Percentiles rank a stretch among this genome's conserved stretches.
Conservation (phyloP, 2,329 filamentous ascomycete species). For the Fusarium keratoplasticum region DNA sequence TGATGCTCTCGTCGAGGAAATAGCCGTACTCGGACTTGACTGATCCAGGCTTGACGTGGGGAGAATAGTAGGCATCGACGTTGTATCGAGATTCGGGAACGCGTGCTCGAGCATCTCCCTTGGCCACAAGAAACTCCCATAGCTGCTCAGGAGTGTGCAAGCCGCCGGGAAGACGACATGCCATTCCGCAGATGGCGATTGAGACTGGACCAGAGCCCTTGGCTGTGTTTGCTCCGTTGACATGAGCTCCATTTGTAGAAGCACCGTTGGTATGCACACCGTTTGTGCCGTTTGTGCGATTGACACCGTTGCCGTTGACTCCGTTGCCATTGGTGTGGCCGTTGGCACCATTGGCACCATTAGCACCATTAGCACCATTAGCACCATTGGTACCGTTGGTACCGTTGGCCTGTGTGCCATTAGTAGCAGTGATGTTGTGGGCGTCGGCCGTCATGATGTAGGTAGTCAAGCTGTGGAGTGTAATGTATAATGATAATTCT, state of each 20-base stretch:
- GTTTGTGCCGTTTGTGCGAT: slow-evolving; percentile 1
- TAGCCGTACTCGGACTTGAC: slow-evolving; percentile 43
- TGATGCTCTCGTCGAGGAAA: slow-evolving; percentile 44
- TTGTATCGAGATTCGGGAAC: slow-evolving; percentile 40
- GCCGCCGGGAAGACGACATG: slow-evolving; percentile 40
- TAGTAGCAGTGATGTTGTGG: background rate
- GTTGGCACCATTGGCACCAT: background rate
- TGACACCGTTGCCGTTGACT: background rate
- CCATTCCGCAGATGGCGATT: slow-evolving; percentile 47
- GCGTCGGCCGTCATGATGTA: background rate
- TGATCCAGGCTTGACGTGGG: slow-evolving; percentile 25
- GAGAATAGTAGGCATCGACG: slow-evolving; percentile 31
- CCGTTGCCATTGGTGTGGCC: slow-evolving; percentile 4
- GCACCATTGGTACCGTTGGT: background rate
- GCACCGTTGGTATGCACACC: slow-evolving; percentile 1
- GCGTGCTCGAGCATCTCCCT: slow-evolving; percentile 32
- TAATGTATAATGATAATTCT: background rate
- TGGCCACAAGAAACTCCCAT: slow-evolving; percentile 42
- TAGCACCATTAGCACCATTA: background rate
- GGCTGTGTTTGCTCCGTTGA: background rate
- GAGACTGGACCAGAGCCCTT: background rate
- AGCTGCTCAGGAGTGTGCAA: slow-evolving; percentile 30
- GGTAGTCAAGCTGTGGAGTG: background rate
- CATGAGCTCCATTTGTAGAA: background rate
- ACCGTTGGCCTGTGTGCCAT: background rate